Evolutionary conservation across 2,329 filamentous ascomycete species (phyloP), one percentile per base, ranked within the genome.

Genomic region (Aspergillus calidoustus): DNA sequence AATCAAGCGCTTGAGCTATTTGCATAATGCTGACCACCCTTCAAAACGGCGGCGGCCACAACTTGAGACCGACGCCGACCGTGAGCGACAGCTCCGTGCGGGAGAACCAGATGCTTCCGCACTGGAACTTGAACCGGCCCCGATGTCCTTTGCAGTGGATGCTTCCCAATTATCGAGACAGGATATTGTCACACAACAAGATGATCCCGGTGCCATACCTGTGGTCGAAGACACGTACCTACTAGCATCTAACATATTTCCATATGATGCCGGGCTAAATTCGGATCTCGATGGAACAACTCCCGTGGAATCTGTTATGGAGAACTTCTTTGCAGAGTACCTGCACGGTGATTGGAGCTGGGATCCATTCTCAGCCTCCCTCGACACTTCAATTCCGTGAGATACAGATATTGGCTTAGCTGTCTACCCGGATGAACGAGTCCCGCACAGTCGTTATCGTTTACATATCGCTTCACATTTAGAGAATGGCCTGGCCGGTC

Each of bases 271-370:
- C n/a, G 22, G 19, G 19, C 38, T 11, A n/a, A 17, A 54, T 13
- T 57, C 47, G 28, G 57, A 56, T 47, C 49, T 57, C n/a, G 48
- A 49, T 22, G 62, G 67, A 28, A 30, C 25, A 2, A 54, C 52
- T 13, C 46, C 60, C 11, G 63, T 68, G n/a, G 67, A 69, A n/a
- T 58, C 62, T 22, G 63, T 65, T 1, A 69, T 70, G 67, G 66
- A 70, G 43, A 66, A 57, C 23, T 70, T 70, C 19, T 64, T 69
- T 57, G 62, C 62, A 9, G 68, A 69, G 15, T 69, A 63, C 44
- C 38, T 70, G n/a, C 66, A 69, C 9, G 67, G 68, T 22, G 67
- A 70, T 52, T 69, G 67, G 68, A 62, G 68, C n/a, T 70, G 68
- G 68, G 68, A 69, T 41, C 66, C 68, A 19, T 69, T 70, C 47